A percentile compares a stretch with the other conserved stretches of the same genome.
These are phyloP conservation scores for Penicillium aurantiogriseum DNA, from an alignment of 2,329 filamentous ascomycete genomes.

Conservation along the genomic window DNA sequence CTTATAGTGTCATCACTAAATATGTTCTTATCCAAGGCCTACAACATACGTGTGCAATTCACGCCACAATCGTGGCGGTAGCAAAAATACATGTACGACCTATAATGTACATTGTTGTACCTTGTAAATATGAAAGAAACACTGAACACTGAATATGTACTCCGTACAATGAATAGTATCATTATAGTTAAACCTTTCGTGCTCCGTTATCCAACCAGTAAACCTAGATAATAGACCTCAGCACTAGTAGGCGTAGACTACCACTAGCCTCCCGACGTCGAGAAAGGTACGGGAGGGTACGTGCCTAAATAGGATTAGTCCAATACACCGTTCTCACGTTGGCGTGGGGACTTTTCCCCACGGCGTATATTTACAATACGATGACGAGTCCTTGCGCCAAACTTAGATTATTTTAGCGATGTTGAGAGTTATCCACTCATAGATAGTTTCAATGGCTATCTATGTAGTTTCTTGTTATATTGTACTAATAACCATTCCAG, in stretches of 20 bases:
- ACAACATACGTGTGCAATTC: not conserved
- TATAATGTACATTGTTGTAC: not conserved
- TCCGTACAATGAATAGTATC: too few species aligned
- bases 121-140: too few species aligned
- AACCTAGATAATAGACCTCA: not conserved
- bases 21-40: not conserved
- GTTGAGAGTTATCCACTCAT: not conserved
- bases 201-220: not conserved
- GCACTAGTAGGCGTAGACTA: not conserved
- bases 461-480: not conserved
- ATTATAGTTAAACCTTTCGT: not conserved
- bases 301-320: not conserved
- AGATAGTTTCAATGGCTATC: not conserved
- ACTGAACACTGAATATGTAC: too few species aligned
- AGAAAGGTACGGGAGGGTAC: not conserved
- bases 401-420: not conserved
- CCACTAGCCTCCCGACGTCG: not conserved
- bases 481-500: not conserved
- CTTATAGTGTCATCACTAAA: not conserved
- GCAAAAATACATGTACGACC: not conserved
- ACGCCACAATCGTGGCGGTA: not conserved
- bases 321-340: not conserved
- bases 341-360: constrained; percentile 8
- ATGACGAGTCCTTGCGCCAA: constrained; percentile 9
- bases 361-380: constrained; percentile 2